A percentile compares a stretch with the other conserved stretches of the same genome.
phyloP scores from a whole-genome alignment of 768 basidiomycete genomes.

The Agrocybe praecox region DNA sequence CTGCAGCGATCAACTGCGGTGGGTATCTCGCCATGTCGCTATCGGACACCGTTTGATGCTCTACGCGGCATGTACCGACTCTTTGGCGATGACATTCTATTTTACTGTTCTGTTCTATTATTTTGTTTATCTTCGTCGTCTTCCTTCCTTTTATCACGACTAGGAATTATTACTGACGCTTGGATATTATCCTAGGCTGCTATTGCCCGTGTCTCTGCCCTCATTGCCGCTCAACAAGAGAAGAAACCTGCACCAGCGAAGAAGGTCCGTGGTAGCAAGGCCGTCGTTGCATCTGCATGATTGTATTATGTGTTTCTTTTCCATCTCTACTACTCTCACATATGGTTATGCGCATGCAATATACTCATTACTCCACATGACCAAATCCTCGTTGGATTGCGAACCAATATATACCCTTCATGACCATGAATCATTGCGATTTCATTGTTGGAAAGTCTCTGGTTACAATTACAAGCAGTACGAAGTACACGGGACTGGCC shows the following conservation, averaged over 20 bases:
- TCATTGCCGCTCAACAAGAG: constrained; percentile 69
- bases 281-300: constrained; percentile 26
- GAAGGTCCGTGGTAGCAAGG: constrained; percentile 77
- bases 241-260: constrained; percentile 67
- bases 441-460: not conserved
- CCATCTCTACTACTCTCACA: constrained; percentile 25
- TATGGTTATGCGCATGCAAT: constrained; percentile 31
- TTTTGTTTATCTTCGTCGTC: constrained; percentile 15
- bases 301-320: constrained; percentile 26
- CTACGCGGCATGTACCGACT: constrained; percentile 65
- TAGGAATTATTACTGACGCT: constrained; percentile 29
- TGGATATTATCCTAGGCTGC: constrained; percentile 52
- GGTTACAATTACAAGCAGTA: constrained; percentile 3
- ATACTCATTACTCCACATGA: constrained; percentile 22
- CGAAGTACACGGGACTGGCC: not conserved
- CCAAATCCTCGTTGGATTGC: not conserved
- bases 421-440: not conserved
- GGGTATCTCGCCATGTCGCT: constrained; percentile 72
- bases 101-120: constrained; percentile 8
- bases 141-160: constrained; percentile 6
- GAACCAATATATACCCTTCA: not conserved
- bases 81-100: constrained; percentile 65
- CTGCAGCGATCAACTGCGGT: constrained; percentile 61
- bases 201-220: constrained; percentile 76
- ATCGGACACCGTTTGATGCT: constrained; percentile 71